A percentile compares a stretch with the other conserved stretches of the same genome.
Evolutionary conservation across 257 asterid genomes (phyloP).

Genomic region (Mentha longifolia): DNA sequence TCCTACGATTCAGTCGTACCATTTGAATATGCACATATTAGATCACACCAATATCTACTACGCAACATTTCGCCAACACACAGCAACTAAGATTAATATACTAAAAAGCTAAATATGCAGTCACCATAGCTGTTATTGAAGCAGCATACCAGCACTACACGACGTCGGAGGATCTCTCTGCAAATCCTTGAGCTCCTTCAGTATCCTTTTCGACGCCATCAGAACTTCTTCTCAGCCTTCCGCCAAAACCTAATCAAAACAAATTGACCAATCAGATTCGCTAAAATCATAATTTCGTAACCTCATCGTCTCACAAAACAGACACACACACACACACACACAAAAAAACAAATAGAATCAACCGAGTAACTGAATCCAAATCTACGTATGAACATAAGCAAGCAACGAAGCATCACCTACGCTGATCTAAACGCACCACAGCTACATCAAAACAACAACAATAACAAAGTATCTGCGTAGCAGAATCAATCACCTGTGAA

Average conservation of each 20-base stretch:
- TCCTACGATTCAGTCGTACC: neutral
- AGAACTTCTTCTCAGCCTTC: slow-evolving; percentile 30
- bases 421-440: slow-evolving; percentile 5
- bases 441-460: neutral
- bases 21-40: slow-evolving; percentile 1
- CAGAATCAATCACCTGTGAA: slow-evolving; percentile 28
- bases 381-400: slow-evolving; percentile 6
- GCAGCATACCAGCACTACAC: slow-evolving; percentile 52
- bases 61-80: neutral
- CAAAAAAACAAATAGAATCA: neutral
- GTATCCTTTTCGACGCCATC: slow-evolving; percentile 57
- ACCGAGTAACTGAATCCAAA: slow-evolving; percentile 23
- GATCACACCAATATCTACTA: neutral
- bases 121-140: neutral
- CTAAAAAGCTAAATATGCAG: neutral
- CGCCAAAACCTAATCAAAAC: slow-evolving; percentile 26
- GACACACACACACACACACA: neutral
- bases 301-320: neutral
- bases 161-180: slow-evolving; percentile 66
- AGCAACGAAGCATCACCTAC: slow-evolving; percentile 13
- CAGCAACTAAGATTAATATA: slow-evolving; percentile 19
- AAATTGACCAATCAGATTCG: slow-evolving; percentile 4
- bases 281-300: slow-evolving; percentile 13
- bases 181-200: slow-evolving; percentile 62
- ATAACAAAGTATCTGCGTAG: neutral